A percentile compares a stretch with the other conserved stretches of the same genome.
Conservation (phyloP, 352 stramenopile species). For the Phytopythium oedochilum region DNA sequence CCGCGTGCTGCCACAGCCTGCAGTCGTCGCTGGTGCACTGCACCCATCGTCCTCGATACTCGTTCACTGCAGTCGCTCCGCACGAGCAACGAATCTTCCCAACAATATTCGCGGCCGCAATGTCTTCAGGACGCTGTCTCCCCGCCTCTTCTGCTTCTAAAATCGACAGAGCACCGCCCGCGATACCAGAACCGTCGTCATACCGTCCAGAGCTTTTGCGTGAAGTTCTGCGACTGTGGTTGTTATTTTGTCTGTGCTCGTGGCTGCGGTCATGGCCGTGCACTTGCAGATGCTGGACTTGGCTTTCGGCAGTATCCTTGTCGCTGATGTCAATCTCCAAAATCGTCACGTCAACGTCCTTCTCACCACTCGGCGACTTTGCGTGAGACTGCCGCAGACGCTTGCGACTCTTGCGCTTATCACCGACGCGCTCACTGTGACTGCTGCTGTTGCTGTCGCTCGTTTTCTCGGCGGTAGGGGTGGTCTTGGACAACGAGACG, state of each 20-base stretch:
- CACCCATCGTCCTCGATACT: constrained; percentile 61
- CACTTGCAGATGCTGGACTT: background rate
- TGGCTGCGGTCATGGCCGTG: background rate
- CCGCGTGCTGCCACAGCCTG: constrained; percentile 61
- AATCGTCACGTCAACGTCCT: constrained; percentile 17
- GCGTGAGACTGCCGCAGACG: constrained; percentile 7
- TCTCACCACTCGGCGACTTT: constrained; percentile 8
- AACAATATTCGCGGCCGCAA: constrained; percentile 10
- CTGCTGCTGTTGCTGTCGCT: background rate
- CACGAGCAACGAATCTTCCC: constrained; percentile 59
- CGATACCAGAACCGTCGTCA: background rate
- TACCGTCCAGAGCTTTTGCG: background rate
- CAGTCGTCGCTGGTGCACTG: constrained; percentile 67
- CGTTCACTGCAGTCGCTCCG: constrained; percentile 31
- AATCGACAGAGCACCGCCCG: background rate
- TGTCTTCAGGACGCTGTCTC: background rate
- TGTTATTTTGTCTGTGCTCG: background rate
- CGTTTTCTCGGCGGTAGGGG: constrained; percentile 4
- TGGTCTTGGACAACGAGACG: background rate
- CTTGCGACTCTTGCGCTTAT: constrained; percentile 18
- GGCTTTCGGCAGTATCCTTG: background rate
- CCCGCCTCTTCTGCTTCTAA: background rate
- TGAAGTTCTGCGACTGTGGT: background rate
- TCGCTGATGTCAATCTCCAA: constrained; percentile 10
- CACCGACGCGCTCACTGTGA: constrained; percentile 1